Conservation (phyloP, 1,284 basidiomycete species). For the Rhodotorula sp. region DNA sequence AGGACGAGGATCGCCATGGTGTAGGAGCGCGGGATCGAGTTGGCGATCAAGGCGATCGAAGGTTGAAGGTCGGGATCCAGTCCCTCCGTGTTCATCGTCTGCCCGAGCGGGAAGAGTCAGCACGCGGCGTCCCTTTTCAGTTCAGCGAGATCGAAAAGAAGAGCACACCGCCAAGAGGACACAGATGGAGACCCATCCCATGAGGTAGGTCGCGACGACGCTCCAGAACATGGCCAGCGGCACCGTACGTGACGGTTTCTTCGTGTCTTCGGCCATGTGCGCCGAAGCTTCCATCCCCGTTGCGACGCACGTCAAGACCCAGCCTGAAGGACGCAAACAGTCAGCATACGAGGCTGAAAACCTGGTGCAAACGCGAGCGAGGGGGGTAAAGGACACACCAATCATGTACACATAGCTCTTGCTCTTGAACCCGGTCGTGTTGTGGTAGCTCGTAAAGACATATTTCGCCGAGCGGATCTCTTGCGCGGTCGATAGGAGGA, state of each 20-base stretch:
- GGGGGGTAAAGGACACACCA: constrained; percentile 31
- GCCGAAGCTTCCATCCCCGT: constrained; percentile 43
- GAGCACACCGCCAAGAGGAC: constrained; percentile 32
- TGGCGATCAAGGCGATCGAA: constrained; percentile 35
- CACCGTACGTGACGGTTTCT: constrained; percentile 40
- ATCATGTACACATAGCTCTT: constrained; percentile 45
- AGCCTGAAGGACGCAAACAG: background rate
- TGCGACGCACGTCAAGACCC: constrained; percentile 41
- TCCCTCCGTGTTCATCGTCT: constrained; percentile 29
- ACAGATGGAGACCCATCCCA: constrained; percentile 43
- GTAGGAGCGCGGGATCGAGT: constrained; percentile 32
- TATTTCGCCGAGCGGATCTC: constrained; percentile 35
- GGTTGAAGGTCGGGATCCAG: constrained; percentile 27
- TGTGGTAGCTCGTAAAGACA: constrained; percentile 42
- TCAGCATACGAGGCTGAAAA: background rate
- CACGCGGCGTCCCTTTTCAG: background rate
- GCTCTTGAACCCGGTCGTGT: constrained; percentile 39
- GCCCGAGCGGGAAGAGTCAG: background rate
- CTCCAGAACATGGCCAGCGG: constrained; percentile 45
- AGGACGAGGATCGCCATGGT: constrained; percentile 36
- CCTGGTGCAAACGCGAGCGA: no score
- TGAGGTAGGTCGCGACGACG: constrained; percentile 37
- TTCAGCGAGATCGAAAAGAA: no score
- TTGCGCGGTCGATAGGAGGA: constrained; percentile 30
- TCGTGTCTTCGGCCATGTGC: constrained; percentile 46